These are phyloP conservation scores for Pseudocercospora fijiensis DNA, from an alignment of 2,329 filamentous ascomycete genomes.

Conservation along the genomic window DNA sequence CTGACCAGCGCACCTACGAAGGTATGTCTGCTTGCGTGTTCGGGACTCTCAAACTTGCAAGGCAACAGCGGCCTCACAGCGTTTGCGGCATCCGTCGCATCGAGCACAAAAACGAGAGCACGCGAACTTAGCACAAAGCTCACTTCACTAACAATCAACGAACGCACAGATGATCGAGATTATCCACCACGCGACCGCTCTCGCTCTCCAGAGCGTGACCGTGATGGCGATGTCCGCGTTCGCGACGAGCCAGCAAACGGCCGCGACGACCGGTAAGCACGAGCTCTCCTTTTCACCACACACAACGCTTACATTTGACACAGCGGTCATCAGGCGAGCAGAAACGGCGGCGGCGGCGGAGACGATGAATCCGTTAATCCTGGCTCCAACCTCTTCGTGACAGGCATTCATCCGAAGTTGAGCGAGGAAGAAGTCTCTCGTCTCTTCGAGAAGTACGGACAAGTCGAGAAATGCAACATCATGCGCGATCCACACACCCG, in stretches of 20 bases:
- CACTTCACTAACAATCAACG: not conserved
- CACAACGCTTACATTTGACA: not conserved
- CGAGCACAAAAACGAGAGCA: not conserved
- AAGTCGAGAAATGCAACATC: slow-evolving; percentile 99
- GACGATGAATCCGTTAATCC: slow-evolving; percentile 77
- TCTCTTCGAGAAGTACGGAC: slow-evolving; percentile 97
- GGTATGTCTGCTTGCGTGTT: slow-evolving; percentile 51
- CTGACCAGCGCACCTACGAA: slow-evolving; percentile 64
- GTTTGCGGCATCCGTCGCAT: not conserved
- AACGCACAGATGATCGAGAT: slow-evolving; percentile 55
- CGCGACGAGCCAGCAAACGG: slow-evolving; percentile 65
- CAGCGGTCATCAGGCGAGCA: slow-evolving; percentile 15
- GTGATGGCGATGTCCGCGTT: slow-evolving; percentile 49
- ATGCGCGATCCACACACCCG: slow-evolving; percentile 99
- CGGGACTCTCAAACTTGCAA: not conserved
- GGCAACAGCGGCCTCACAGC: slow-evolving; percentile 5
- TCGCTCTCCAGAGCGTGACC: slow-evolving; percentile 58
- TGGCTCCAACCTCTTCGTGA: slow-evolving; percentile 98
- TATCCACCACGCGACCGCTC: slow-evolving; percentile 63
- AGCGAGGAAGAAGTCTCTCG: slow-evolving; percentile 86
- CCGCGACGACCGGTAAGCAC: slow-evolving; percentile 54
- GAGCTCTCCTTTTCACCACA: not conserved
- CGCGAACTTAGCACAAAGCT: not conserved
- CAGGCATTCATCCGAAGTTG: slow-evolving; percentile 91
- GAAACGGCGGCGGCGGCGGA: slow-evolving; percentile 38